Evolutionary conservation across 2,329 filamentous ascomycete species (phyloP), one percentile per base, ranked within the genome.

Genomic region (Mariannaea elegans): DNA sequence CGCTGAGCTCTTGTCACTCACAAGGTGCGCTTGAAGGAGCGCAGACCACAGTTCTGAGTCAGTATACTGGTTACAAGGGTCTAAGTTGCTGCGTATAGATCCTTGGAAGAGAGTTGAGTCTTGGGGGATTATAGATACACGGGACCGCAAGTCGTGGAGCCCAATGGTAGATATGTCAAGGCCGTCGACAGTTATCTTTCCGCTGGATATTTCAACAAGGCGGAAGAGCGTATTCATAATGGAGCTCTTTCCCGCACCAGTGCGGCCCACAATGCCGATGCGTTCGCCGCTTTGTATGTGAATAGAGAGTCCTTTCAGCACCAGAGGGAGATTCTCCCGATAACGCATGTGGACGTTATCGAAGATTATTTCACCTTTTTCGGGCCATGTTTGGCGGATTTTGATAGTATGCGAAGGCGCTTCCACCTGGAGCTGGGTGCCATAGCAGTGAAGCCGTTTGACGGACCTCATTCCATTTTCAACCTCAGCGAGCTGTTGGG

Each of bases 391-490:
- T 14, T 87, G 85, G 3, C 97, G 86, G 4, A 93, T 86, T 42
- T 88, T 74, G 38, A 91, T 89, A 68, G 21, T 24, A 8, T 94
- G 91, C 2, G 94, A 82, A 0, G 94, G 92, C 0, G 94, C 92
- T 76, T 98, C 95, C 73, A 97, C 90, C 64, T 97, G 93, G 3
- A 98, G 84, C 66, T 92, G 78, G 0, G 87, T 92, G 51, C 92
- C 94, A 73, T 98, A 98, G 79, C 96, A 92, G 73, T 93, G 88
- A 27, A 98, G 82, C 47, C 94, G 90, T 77, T 98, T 94, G 0
- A 95, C 95, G 0, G 94, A 89, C 74, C 97, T 97, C 94, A 98
- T 97, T 72, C 93, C 92, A 77, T 97, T 97, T 76, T 98, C 94
- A 9, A 98, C 93, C 76, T 97, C 94, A 24, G 94, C 94, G 7